Base-by-base conservation (phyloP, 768 basidiomycete species). In the Tricholoma bakamatsutake region DNA sequence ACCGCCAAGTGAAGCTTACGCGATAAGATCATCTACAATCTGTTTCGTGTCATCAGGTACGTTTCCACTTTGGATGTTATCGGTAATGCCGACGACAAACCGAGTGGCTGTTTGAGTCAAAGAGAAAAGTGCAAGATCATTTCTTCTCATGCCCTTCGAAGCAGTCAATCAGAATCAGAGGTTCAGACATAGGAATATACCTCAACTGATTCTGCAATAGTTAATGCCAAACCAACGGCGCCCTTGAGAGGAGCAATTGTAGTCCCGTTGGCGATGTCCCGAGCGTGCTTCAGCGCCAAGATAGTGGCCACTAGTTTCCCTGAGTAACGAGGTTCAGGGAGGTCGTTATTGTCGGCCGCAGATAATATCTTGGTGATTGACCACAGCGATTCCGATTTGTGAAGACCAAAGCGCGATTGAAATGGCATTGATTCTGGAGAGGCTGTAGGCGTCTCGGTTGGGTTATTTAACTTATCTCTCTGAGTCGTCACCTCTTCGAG, bases 121-220 rank as follows among this genome's bases (percentile, higher is more conserved):
- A 24, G 34, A 24, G 24, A 46, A 9, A 46, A 45, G 46, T n/a
- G 53, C 53, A 39, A 47, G n/a, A 27, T 47, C 46, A 30, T 54
- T 54, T 37, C 46, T 34, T 47, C 43, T 54, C 53, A 47, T 54
- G 12, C 34, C 34, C 53, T 54, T 30, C 13, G 9, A 11, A 54
- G 34, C 10, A 5, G 15, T 47, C 13, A 34, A 46, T 47, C 10
- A 6, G 17, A 28, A 33, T 9, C 2, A 17, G 33, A 46, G 3
- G 46, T 33, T 33, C 17, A 33, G 18, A 43, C 30, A 42, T 24
- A 4, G 43, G 43, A 27, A 45, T 27, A 27, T 45, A 54, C 53
- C 46, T 54, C 43, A 10, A 54, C 43, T 13, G 53, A 54, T 54
- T 54, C 35, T 11, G 53, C 53, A 33, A 54, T 45, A 12, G 42